Conservation (phyloP, 2,329 filamentous ascomycete species). For the Fusarium dimerum region DNA sequence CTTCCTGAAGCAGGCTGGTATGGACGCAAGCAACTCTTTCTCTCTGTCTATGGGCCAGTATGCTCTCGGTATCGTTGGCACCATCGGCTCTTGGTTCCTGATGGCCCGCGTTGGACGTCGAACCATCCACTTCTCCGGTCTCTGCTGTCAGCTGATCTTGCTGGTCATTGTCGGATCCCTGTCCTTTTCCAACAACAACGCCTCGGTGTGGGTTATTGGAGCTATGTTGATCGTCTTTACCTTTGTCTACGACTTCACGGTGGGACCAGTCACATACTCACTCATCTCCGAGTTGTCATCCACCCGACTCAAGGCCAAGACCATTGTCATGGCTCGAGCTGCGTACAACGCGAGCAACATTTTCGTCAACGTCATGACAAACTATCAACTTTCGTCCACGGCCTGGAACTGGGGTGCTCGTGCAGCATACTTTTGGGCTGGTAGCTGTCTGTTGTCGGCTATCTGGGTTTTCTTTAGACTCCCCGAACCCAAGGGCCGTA, state of each 20-base stretch:
- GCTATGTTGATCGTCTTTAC: constrained; percentile 53
- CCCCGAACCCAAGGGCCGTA: constrained; percentile 54
- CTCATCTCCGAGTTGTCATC: constrained; percentile 55
- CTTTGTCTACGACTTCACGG: constrained; percentile 54
- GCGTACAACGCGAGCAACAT: constrained; percentile 49
- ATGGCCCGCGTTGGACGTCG: constrained; percentile 52
- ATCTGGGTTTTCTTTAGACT: constrained; percentile 52
- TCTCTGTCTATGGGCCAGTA: constrained; percentile 50
- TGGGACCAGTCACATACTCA: constrained; percentile 56
- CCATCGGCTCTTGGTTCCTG: constrained; percentile 51
- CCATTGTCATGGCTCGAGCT: constrained; percentile 51
- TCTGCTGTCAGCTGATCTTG: constrained; percentile 41
- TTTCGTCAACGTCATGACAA: constrained; percentile 50
- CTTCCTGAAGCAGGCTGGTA: constrained; percentile 48
- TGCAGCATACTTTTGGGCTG: constrained; percentile 49
- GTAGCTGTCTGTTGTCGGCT: constrained; percentile 48
- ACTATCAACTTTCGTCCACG: constrained; percentile 48
- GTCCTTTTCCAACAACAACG: constrained; percentile 37
- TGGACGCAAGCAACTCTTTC: constrained; percentile 45
- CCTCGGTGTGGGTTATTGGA: constrained; percentile 45
- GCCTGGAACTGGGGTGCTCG: constrained; percentile 51
- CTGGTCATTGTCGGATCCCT: constrained; percentile 43
- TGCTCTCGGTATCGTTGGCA: constrained; percentile 52
- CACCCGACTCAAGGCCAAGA: constrained; percentile 55
- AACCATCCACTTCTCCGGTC: constrained; percentile 49